A percentile compares a stretch with the other conserved stretches of the same genome.
Conservation (phyloP, 2,329 filamentous ascomycete genomes). For the Claviceps africana region DNA sequence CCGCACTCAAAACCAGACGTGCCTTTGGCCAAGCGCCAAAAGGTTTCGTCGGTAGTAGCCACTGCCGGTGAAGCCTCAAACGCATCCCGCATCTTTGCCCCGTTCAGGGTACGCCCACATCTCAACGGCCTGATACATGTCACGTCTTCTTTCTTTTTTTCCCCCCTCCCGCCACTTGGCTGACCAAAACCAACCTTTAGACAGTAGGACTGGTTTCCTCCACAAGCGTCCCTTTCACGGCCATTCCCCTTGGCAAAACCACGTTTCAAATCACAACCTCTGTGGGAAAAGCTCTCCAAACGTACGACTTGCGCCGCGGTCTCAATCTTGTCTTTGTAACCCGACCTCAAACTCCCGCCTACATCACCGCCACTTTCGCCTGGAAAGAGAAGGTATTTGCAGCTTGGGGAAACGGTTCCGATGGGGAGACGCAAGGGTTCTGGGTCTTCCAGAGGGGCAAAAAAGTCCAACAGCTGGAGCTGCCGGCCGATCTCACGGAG, state of each 20-base stretch:
- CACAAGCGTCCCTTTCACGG: constrained; percentile 78
- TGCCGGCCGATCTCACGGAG: constrained; percentile 51
- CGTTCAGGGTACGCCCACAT: constrained; percentile 60
- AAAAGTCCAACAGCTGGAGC: constrained; percentile 60
- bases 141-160: too few relatives aligned
- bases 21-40: constrained; percentile 65
- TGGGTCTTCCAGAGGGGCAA: constrained; percentile 91
- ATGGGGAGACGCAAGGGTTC: constrained; percentile 48
- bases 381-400: constrained; percentile 81
- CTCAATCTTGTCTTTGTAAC: constrained; percentile 90
- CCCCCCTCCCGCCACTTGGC: neutral
- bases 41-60: constrained; percentile 32
- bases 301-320: constrained; percentile 82
- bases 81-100: constrained; percentile 76
- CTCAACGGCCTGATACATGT: neutral
- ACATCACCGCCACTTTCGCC: constrained; percentile 74
- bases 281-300: constrained; percentile 78
- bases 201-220: constrained; percentile 89
- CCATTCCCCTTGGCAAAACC: constrained; percentile 76
- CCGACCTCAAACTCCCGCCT: constrained; percentile 70
- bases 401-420: constrained; percentile 61
- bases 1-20: constrained; percentile 44
- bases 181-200: constrained; percentile 28
- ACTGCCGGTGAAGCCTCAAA: constrained; percentile 25
- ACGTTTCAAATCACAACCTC: constrained; percentile 97